Evolutionary conservation across 2,329 filamentous ascomycete species (phyloP), one percentile per base, ranked within the genome.

Genomic region (Colletotrichum plurivorum): DNA sequence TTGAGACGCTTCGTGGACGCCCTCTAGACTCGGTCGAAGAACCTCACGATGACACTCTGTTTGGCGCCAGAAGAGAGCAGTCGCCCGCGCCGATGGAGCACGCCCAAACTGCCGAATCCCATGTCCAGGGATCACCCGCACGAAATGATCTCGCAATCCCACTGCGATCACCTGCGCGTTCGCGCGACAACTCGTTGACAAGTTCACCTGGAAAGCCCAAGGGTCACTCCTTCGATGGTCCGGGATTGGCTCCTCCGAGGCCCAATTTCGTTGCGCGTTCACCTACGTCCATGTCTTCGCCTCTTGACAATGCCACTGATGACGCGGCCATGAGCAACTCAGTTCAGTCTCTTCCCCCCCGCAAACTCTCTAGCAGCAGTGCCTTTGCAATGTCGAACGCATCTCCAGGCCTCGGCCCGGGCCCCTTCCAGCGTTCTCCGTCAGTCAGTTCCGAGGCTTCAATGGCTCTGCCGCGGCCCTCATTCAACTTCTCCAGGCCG

Each of bases 401-500:
- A 71, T 92, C 92, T 25, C 91, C 92, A 2, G 87, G 85, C 59
- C 80, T 87, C 67, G 85, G 88, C 16, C 85, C 71, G 9, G 57
- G 60, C 4, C 65, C 89, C 31, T 88, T 91, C 74, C 88, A 90
- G 67, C 88, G 94, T 75, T 97, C 95, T 1, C 94, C 94, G 2
- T 98, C 96, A 0, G 87, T 94, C 45, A 91, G 90, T 70, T 98
- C 95, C 1, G 94, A 97, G 71, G 88, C 89, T 58, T 97, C 94
- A 2, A 86, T 87, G 52, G 87, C 79, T 10, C 76, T 94, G 43
- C 89, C 91, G 13, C 88, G 92, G 16, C 93, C 94, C 1, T 90
- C 93, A 0, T 95, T 97, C 81, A 98, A 99, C 80, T 98, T 98
- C 79, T 98, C 96, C 0, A 89, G 96, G 51, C 96, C 96, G 0